Percentiles rank a stretch among this genome's conserved stretches.
phyloP scores from a whole-genome alignment of 257 asterid genomes.

The Gentiana dahurica region DNA sequence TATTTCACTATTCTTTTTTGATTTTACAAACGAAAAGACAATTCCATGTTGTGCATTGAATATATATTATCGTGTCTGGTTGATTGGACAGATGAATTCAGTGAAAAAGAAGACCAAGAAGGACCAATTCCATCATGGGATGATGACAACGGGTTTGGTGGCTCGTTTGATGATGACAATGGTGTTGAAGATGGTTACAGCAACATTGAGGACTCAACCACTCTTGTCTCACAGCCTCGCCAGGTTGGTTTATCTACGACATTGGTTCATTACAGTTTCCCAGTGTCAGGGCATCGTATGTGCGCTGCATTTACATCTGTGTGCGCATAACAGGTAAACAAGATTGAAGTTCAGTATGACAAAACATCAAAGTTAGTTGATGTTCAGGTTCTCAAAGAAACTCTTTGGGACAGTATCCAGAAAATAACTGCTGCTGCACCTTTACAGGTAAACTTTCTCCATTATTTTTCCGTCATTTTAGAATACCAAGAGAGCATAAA shows the following conservation, averaged over 20 bases:
- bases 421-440: constrained; percentile 23
- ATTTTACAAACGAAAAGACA: too few relatives aligned
- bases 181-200: constrained; percentile 31
- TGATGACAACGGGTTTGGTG: constrained; percentile 51
- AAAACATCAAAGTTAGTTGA: constrained; percentile 90
- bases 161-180: constrained; percentile 44
- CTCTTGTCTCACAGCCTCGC: constrained; percentile 91
- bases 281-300: too few relatives aligned
- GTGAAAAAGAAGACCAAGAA: constrained; percentile 39
- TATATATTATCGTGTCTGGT: constrained; percentile 1
- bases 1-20: too few relatives aligned
- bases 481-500: too few relatives aligned
- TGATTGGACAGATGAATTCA: constrained; percentile 37
- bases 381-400: constrained; percentile 83
- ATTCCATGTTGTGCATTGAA: too few relatives aligned
- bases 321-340: constrained; percentile 45
- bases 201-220: constrained; percentile 36
- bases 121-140: constrained; percentile 64
- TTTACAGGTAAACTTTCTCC: constrained; percentile 30
- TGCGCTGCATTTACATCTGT: not conserved
- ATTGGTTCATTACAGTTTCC: constrained; percentile 3
- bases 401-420: constrained; percentile 68
- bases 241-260: constrained; percentile 37
- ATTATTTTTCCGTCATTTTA: too few relatives aligned
- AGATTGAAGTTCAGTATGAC: constrained; percentile 80